Evolutionary conservation across 768 basidiomycete species (phyloP).

Genomic region (Pulveroboletus sp.): DNA sequence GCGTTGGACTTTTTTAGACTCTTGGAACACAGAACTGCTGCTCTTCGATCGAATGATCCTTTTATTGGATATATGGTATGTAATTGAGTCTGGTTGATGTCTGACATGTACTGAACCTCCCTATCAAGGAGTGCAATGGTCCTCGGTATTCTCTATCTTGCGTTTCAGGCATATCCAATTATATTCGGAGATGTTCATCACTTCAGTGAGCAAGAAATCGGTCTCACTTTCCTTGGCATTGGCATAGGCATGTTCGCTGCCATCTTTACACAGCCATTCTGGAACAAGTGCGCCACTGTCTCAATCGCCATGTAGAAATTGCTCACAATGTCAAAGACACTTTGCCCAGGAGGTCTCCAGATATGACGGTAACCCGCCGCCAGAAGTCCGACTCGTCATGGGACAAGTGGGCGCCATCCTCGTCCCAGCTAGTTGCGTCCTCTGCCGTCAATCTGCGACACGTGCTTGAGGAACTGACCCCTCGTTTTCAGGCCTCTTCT

Average conservation of each 20-base stretch:
- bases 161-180: constrained; percentile 55
- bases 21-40: constrained; percentile 45
- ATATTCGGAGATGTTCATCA: constrained; percentile 44
- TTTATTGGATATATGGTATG: constrained; percentile 64
- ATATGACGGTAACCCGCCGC: constrained; percentile 48
- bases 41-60: constrained; percentile 72
- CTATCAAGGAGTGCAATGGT: constrained; percentile 34
- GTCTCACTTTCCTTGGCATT: constrained; percentile 48
- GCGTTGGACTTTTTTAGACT: background rate
- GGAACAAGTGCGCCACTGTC: constrained; percentile 33
- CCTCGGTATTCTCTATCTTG: constrained; percentile 44
- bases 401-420: constrained; percentile 65
- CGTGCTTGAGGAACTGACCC: background rate
- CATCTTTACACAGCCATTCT: constrained; percentile 38
- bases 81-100: background rate
- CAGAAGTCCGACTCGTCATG: constrained; percentile 62
- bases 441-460: background rate
- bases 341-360: constrained; percentile 34
- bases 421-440: constrained; percentile 49
- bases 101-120: background rate
- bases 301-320: background rate
- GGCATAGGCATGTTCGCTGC: constrained; percentile 42
- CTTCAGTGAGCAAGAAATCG: constrained; percentile 50
- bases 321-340: constrained; percentile 26
- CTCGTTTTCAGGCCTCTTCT: constrained; percentile 37